Evolutionary conservation across 225 moss, liverwort and hornwort genomes (phyloP).

Genomic region (Sphagnum tenellum): DNA sequence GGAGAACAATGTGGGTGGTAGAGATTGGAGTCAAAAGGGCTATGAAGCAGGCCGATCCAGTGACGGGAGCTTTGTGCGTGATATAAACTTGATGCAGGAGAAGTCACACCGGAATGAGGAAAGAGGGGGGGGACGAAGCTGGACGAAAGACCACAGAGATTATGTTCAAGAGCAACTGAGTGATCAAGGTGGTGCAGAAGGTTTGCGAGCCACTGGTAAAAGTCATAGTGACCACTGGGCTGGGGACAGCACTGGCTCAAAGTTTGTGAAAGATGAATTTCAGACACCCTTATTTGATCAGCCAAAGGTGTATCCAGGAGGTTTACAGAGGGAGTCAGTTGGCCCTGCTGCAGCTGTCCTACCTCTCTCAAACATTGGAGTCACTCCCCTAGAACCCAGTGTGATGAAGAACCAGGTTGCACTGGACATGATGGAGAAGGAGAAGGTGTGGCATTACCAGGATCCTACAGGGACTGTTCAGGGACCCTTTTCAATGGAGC

Average conservation of each 20-base stretch:
- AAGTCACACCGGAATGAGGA: slow-evolving; percentile 37
- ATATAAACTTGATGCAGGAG: slow-evolving; percentile 11
- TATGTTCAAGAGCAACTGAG: slow-evolving; percentile 34
- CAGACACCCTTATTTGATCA: slow-evolving; percentile 57
- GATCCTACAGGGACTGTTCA: slow-evolving; percentile 76
- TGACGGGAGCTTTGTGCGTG: slow-evolving; percentile 40
- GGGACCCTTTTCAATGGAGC: slow-evolving; percentile 93
- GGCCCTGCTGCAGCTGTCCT: slow-evolving; percentile 11
- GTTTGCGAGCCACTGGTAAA: slow-evolving; percentile 58
- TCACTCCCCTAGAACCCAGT: slow-evolving; percentile 12
- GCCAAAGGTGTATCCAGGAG: background rate
- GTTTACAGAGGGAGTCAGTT: too few relatives aligned
- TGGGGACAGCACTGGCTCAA: slow-evolving; percentile 27
- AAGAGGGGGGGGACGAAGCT: slow-evolving; percentile 26
- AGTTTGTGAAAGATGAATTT: slow-evolving; percentile 33
- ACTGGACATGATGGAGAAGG: slow-evolving; percentile 54
- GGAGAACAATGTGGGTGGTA: slow-evolving; percentile 48
- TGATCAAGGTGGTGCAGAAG: slow-evolving; percentile 22
- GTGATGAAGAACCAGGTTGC: slow-evolving; percentile 21
- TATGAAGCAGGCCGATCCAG: slow-evolving; percentile 45
- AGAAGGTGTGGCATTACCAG: slow-evolving; percentile 86
- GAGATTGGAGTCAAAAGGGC: slow-evolving; percentile 38
- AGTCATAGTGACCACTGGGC: slow-evolving; percentile 34
- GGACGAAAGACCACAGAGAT: slow-evolving; percentile 15
- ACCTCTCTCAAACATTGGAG: slow-evolving; percentile 12